Evolutionary conservation across 805 yeast genomes (phyloP).

Genomic region (Pichia heedii): DNA sequence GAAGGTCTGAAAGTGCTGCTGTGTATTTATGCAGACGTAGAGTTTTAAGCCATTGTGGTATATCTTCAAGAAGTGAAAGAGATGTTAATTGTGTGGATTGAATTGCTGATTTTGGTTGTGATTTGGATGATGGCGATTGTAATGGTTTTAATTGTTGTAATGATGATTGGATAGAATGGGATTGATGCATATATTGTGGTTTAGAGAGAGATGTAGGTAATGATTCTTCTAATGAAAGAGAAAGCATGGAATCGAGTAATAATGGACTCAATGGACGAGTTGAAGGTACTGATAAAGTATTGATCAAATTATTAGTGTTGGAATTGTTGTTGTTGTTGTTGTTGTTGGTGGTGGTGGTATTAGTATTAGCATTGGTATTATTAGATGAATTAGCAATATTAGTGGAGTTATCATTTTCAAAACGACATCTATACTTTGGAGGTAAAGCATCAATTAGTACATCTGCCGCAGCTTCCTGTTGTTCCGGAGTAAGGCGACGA

Average conservation of each 20-base stretch:
- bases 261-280: background rate
- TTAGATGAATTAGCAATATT: too few relatives aligned
- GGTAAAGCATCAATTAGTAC: background rate
- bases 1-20: conserved; percentile 60
- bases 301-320: too few relatives aligned
- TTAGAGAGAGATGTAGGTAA: too few relatives aligned
- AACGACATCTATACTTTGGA: background rate
- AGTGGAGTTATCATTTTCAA: too few relatives aligned
- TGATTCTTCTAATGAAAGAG: background rate
- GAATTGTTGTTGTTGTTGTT: too few relatives aligned
- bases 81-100: conserved; percentile 28
- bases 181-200: background rate
- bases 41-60: conserved; percentile 88
- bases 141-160: background rate
- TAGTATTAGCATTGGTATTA: too few relatives aligned
- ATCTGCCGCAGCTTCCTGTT: conserved; percentile 36
- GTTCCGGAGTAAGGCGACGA: conserved; percentile 24
- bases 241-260: background rate
- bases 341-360: too few relatives aligned
- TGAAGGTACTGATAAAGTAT: too few relatives aligned
- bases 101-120: background rate
- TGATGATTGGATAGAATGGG: background rate
- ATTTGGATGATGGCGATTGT: background rate
- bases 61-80: conserved; percentile 53
- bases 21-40: conserved; percentile 92